These are phyloP conservation scores for Diaporthe vaccinii DNA, from an alignment of 2,329 filamentous ascomycete species.

Conservation along the genomic window DNA sequence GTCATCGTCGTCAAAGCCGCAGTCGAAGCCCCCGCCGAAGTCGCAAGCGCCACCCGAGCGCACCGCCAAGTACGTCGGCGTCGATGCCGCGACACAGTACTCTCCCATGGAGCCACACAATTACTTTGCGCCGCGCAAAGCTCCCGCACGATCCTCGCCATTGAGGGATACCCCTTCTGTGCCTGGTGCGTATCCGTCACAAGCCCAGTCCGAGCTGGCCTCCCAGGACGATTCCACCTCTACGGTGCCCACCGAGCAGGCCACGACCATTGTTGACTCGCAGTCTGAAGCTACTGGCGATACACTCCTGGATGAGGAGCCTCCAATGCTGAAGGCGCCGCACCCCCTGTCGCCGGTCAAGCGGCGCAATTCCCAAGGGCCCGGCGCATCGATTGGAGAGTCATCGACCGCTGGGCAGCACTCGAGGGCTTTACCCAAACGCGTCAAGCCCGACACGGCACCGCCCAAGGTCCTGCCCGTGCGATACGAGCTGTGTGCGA, in stretches of 20 bases:
- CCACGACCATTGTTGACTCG: slow-evolving; percentile 31
- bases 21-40: slow-evolving; percentile 43
- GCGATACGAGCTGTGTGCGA: slow-evolving; percentile 84
- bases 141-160: slow-evolving; percentile 8
- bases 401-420: slow-evolving; percentile 38
- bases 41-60: slow-evolving; percentile 46
- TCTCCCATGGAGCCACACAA: slow-evolving; percentile 63
- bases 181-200: slow-evolving; percentile 30
- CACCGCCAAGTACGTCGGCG: slow-evolving; percentile 59
- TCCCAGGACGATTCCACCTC: neutral
- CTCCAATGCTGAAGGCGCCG: slow-evolving; percentile 46
- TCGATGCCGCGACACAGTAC: slow-evolving; percentile 63
- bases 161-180: slow-evolving; percentile 27
- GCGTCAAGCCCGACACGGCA: slow-evolving; percentile 63
- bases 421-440: slow-evolving; percentile 60
- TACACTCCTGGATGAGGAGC: slow-evolving; percentile 44
- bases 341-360: slow-evolving; percentile 54
- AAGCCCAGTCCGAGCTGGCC: slow-evolving; percentile 11
- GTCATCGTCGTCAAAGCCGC: slow-evolving; percentile 44
- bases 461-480: slow-evolving; percentile 74
- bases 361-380: slow-evolving; percentile 59
- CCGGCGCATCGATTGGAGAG: slow-evolving; percentile 43
- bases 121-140: slow-evolving; percentile 47
- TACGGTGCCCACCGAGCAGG: slow-evolving; percentile 25
- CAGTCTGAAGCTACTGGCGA: slow-evolving; percentile 39